These are phyloP conservation scores for Nicotiana obtusifolia DNA, from an alignment of 257 asterid species.

Conservation along the genomic window DNA sequence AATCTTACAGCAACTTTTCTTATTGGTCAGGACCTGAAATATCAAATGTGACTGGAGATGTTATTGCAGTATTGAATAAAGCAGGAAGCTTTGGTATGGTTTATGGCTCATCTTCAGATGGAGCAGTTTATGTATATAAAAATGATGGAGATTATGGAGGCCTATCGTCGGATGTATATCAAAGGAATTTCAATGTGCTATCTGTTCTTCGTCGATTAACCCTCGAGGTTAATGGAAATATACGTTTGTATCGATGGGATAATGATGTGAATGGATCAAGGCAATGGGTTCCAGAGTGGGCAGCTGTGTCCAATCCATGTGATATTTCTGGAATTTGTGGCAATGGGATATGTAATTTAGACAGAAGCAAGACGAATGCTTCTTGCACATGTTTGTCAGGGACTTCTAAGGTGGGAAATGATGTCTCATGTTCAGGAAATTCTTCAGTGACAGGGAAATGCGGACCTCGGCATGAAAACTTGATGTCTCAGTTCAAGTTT, in stretches of 20 bases:
- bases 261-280: conserved; percentile 66
- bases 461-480: conserved; percentile 33
- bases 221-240: conserved; percentile 70
- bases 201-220: conserved; percentile 43
- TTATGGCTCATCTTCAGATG: conserved; percentile 66
- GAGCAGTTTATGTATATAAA: conserved; percentile 75
- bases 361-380: conserved; percentile 60
- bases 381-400: conserved; percentile 70
- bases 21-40: conserved; percentile 86
- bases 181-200: conserved; percentile 40
- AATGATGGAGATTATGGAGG: conserved; percentile 54
- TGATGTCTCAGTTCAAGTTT: conserved; percentile 38
- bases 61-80: conserved; percentile 52
- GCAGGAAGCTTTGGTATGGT: conserved; percentile 74
- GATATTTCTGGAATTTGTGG: conserved; percentile 77
- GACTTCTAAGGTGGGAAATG: conserved; percentile 16
- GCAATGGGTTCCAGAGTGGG: conserved; percentile 88
- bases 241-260: conserved; percentile 77
- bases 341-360: conserved; percentile 62
- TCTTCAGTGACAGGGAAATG: conserved; percentile 46
- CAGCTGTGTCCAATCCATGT: conserved; percentile 79
- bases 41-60: conserved; percentile 74
- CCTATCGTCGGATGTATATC: conserved; percentile 38
- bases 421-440: conserved; percentile 33
- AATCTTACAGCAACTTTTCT: conserved; percentile 42